Percentiles rank a stretch among this genome's conserved stretches.
phyloP scores from a whole-genome alignment of 768 basidiomycete genomes.

The Strobilomyces dryophilus region DNA sequence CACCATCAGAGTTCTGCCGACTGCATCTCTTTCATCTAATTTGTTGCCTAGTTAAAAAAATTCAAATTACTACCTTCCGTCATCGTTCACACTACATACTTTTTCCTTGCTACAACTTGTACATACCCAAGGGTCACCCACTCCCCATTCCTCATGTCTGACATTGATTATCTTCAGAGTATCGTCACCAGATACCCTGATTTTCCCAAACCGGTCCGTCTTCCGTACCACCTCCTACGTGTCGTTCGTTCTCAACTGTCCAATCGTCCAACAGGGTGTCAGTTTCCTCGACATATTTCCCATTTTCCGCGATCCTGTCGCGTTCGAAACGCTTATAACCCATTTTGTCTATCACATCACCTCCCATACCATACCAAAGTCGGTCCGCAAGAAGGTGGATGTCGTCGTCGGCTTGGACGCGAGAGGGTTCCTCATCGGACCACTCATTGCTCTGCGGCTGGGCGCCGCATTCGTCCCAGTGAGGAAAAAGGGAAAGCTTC shows the following conservation, averaged over 20 bases:
- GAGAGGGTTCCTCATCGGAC: constrained; percentile 92
- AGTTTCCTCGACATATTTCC: constrained; percentile 95
- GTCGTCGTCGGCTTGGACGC: constrained; percentile 95
- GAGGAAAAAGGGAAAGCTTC: constrained; percentile 92
- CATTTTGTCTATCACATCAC: constrained; percentile 84
- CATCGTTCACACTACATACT: not conserved
- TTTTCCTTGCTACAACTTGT: not conserved
- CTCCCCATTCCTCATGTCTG: constrained; percentile 53
- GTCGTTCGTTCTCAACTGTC: not conserved
- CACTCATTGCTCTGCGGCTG: constrained; percentile 83
- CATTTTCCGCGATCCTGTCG: constrained; percentile 77
- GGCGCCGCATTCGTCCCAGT: constrained; percentile 96
- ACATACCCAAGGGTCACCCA: not conserved
- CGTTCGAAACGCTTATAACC: constrained; percentile 88
- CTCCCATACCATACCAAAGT: constrained; percentile 64
- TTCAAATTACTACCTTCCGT: constrained; percentile 5
- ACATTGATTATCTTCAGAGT: constrained; percentile 66
- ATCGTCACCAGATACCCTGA: constrained; percentile 61
- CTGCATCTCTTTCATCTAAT: not conserved
- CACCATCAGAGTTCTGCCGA: constrained; percentile 1
- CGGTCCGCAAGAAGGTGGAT: constrained; percentile 70
- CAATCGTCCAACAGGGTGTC: constrained; percentile 57
- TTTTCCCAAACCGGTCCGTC: constrained; percentile 84
- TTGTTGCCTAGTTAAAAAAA: not conserved
- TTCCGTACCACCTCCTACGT: not conserved